Evolutionary conservation across 352 stramenopile genomes (phyloP).

Genomic region (Pythium insidiosum): DNA sequence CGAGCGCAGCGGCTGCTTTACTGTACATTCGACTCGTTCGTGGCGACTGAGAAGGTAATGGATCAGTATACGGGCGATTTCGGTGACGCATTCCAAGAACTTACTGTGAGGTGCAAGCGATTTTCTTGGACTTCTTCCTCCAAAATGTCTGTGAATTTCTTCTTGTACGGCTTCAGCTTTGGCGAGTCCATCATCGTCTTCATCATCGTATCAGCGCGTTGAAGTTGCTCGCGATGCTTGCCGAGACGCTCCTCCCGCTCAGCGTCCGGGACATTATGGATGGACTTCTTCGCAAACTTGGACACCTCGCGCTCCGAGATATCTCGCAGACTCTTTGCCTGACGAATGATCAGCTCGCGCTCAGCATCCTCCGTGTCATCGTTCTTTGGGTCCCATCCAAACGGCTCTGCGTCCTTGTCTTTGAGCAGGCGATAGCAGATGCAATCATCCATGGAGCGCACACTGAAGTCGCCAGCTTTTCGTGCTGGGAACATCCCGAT

Average conservation of each 20-base stretch:
- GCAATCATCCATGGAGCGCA: constrained; percentile 41
- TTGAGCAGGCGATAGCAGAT: constrained; percentile 52
- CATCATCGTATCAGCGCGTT: constrained; percentile 18
- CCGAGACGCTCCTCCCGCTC: constrained; percentile 2
- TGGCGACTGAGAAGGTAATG: constrained; percentile 10
- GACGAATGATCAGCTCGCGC: constrained; percentile 26
- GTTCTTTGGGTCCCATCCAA: constrained; percentile 39
- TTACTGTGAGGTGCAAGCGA: constrained; percentile 21
- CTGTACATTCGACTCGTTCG: constrained; percentile 16
- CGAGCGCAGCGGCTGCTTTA: constrained; percentile 8
- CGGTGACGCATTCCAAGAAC: too few relatives aligned
- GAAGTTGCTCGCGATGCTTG: constrained; percentile 10
- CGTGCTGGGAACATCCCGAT: constrained; percentile 51
- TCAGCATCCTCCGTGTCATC: constrained; percentile 25
- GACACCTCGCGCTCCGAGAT: constrained; percentile 14
- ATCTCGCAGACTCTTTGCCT: constrained; percentile 26
- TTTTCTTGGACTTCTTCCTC: constrained; percentile 32
- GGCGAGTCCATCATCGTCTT: constrained; percentile 21
- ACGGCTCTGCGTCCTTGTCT: constrained; percentile 19
- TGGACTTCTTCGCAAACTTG: constrained; percentile 13
- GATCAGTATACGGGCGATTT: background rate
- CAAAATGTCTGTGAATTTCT: constrained; percentile 40
- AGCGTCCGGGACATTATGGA: background rate
- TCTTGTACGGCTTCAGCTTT: constrained; percentile 37
- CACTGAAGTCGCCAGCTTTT: constrained; percentile 16